Evolutionary conservation across 345 rosid genomes (phyloP).

Genomic region (Syzygium grande): DNA sequence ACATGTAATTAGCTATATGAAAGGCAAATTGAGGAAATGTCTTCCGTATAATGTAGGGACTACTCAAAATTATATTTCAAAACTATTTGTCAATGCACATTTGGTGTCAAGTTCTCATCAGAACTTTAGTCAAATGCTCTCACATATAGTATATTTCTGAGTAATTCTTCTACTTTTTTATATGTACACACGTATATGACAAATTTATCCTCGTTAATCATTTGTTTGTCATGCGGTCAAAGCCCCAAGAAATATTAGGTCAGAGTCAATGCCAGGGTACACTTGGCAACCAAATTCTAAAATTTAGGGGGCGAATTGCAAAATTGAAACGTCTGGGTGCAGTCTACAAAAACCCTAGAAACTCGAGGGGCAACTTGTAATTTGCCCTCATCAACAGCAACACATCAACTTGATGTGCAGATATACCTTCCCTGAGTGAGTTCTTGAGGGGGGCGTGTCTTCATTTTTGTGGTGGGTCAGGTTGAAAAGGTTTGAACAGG

Average conservation of each 20-base stretch:
- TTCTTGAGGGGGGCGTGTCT: conserved; percentile 20
- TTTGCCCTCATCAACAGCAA: neutral
- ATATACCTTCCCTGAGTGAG: conserved; percentile 38
- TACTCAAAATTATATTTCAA: neutral
- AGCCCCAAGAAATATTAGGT: neutral
- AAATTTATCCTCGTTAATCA: neutral
- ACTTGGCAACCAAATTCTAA: neutral
- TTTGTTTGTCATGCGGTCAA: neutral
- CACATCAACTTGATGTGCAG: conserved; percentile 14
- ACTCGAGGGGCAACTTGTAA: neutral
- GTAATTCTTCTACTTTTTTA: neutral
- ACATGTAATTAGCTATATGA: neutral
- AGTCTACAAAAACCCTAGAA: neutral
- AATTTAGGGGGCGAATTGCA: neutral
- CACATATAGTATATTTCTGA: neutral
- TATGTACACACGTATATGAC: neutral
- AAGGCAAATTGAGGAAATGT: neutral
- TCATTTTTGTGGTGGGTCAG: conserved; percentile 18
- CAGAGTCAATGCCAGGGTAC: neutral
- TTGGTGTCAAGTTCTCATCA: neutral
- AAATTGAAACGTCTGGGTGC: neutral
- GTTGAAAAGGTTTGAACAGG: conserved; percentile 15
- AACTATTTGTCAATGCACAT: neutral
- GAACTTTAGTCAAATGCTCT: neutral
- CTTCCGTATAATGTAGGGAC: neutral